Base-by-base conservation (phyloP, 2,329 filamentous ascomycete species). In the Aureobasidium leucospermi region DNA sequence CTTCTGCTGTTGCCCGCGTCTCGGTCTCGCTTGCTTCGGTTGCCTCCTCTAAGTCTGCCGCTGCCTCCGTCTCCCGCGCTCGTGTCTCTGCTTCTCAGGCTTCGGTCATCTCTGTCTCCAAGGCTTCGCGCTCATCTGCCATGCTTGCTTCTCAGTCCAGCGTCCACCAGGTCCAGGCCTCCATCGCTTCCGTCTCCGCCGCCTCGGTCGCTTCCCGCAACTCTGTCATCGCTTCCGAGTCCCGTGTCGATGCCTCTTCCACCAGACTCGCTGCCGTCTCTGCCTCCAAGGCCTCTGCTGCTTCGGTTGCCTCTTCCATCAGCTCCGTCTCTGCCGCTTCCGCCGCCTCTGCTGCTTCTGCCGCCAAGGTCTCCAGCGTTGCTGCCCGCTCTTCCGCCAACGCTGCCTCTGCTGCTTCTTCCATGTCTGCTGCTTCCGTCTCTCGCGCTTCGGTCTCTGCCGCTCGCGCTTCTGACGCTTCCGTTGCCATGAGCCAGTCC, bases 251-350 rank as follows among this genome's bases (percentile, higher is more conserved):
- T 15, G 55, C 55, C 28, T 48, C 43, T 29, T 48, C 55, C 31
- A 23, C 55, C 31, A 48, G 55, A 48, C 55, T 58, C 8, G 55
- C 55, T 23, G 38, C 45, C 42, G 34, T 32, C 23, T 57, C 53
- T 41, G 53, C 42, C 53, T 58, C 55, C 45, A 58, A 58, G 55
- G 55, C 45, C 28, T 58, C 55, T 6, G 55, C 36, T 58, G 55
- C 55, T n/a, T 58, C 55, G 13, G 55, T 58, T 48, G 53, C 53
- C 15, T 31, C 53, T 58, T 47, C 43, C 43, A 41, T 58, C 34
- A 47, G 42, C 4, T 47, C 53, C 11, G 11, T 6, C 1, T 58
- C 55, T 28, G 36, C 36, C n/a, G 45, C 23, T 9, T 58, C 55
- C 8, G 55, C 45, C 36, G 43, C 34, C 34, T 58, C 55, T 10